These are phyloP conservation scores for Talaromyces sp. DNA, from an alignment of 2,329 filamentous ascomycete genomes.

Conservation along the genomic window DNA sequence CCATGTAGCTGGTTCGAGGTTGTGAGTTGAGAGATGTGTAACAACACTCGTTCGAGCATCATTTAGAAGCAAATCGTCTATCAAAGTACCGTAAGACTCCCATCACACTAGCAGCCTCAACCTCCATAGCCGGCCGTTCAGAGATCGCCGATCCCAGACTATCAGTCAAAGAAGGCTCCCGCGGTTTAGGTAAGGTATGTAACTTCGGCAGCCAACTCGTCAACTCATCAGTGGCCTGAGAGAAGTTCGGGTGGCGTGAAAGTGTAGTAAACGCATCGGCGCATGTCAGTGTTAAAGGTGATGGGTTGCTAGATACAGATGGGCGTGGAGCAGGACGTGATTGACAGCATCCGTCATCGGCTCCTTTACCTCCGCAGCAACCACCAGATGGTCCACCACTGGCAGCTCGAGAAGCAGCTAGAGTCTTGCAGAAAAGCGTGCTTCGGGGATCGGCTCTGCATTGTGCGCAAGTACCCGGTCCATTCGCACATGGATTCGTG, in stretches of 20 bases:
- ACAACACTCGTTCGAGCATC: conserved; percentile 11
- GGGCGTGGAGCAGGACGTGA: conserved; percentile 30
- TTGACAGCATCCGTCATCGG: conserved; percentile 63
- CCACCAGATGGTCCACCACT: conserved; percentile 45
- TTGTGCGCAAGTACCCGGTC: conserved; percentile 75
- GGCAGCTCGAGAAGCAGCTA: conserved; percentile 59
- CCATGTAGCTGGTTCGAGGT: neutral
- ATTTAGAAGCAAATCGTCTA: conserved; percentile 58
- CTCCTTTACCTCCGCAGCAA: conserved; percentile 61
- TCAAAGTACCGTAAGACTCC: conserved; percentile 80
- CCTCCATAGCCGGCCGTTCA: conserved; percentile 62
- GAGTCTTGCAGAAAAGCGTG: conserved; percentile 76
- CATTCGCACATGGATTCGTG: conserved; percentile 56
- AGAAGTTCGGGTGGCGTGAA: conserved; percentile 72
- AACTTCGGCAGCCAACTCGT: conserved; percentile 73
- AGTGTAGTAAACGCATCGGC: conserved; percentile 77
- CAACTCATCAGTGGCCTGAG: conserved; percentile 69
- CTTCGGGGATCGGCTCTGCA: conserved; percentile 75
- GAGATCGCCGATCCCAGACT: conserved; percentile 21
- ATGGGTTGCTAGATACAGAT: conserved; percentile 31
- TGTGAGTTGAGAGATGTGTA: neutral
- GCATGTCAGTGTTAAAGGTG: conserved; percentile 62
- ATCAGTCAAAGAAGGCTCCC: conserved; percentile 32
- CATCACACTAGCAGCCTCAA: conserved; percentile 82
- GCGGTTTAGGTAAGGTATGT: conserved; percentile 52